phyloP scores from a whole-genome alignment of 2,329 filamentous ascomycete genomes.

The Ceratocystis huliohia region DNA sequence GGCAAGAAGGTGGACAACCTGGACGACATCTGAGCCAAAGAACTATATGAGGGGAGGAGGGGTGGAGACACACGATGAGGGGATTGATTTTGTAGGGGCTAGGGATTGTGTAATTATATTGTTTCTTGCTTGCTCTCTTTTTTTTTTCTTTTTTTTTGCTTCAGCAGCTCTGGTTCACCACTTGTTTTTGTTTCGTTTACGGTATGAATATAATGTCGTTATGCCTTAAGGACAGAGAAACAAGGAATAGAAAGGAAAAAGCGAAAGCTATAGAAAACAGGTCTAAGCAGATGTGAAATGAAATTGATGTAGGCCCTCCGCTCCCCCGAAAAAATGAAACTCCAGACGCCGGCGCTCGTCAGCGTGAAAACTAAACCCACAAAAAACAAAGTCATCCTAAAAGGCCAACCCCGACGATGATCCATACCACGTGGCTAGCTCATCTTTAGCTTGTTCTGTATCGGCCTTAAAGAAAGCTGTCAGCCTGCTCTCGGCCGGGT shows the following conservation, averaged over 20 bases:
- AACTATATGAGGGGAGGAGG: constrained; percentile 18
- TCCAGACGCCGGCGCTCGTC: constrained; percentile 3
- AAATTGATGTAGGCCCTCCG: not conserved
- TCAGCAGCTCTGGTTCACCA: not conserved
- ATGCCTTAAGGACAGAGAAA: constrained; percentile 3
- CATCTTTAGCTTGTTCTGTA: constrained; percentile 38
- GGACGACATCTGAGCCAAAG: constrained; percentile 41
- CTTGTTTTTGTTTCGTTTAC: not conserved
- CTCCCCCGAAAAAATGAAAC: not conserved
- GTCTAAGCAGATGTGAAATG: not conserved
- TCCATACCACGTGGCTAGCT: constrained; percentile 75
- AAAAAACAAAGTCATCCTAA: not conserved
- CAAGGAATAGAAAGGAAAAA: not conserved
- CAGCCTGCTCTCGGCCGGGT: constrained; percentile 53
- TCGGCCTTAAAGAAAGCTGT: constrained; percentile 59
- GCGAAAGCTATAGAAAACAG: not conserved
- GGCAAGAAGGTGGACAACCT: constrained; percentile 43
- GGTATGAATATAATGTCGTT: constrained; percentile 10
- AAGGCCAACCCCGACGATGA: constrained; percentile 40
- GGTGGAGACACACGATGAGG: not conserved
- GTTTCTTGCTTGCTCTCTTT: constrained; percentile 11
- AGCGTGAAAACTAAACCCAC: not conserved
- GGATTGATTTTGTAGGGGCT: not conserved
- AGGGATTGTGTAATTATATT: constrained; percentile 16
- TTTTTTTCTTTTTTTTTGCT: constrained; percentile 14